Evolutionary conservation across 768 basidiomycete species (phyloP), one percentile per base, ranked within the genome.

Genomic region (Podaxis pistillaris): DNA sequence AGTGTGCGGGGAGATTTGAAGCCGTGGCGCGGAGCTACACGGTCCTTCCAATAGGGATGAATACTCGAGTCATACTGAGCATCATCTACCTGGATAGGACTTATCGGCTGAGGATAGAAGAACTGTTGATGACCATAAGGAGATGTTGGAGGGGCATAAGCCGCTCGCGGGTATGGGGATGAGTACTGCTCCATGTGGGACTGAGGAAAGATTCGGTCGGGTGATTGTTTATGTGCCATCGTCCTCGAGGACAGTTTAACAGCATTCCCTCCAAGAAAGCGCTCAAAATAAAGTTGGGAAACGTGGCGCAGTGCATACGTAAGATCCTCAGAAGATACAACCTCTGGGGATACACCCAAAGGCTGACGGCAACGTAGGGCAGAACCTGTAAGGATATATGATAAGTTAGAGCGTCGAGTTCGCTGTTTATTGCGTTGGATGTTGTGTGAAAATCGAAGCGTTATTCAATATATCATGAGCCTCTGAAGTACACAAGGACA

Each of bases 21-120:
- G 26, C 59, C 59, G 11, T 50, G 59, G 5, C 59, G 59, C 9
- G 59, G 59, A 7, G 53, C 59, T 15, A 60, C 51, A n/a, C 59
- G 59, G 40, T 60, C 59, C 33, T 40, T 60, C 59, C 59, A 60
- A 30, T 60, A 53, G 38, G 59, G 59, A 19, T 60, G 59, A 28
- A 44, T 53, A 26, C 17, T 60, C 11, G 59, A 13, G 38, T 60
- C 59, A 37, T 53, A 53, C 33, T 49, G 57, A 17, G 51, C 24
- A 24, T 60, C 59, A 44, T 60, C 59, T 6, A 60, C 50, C 49
- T 51, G 58, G 33, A 59, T 51, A 38, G 40, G 51, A 19, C 24
- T 28, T 9, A 19, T n/a, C 1, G 24, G 13, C 12, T 60, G 50
- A 33, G 50, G 28, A 19, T 53, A 60, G 38, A 41, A 53, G 38